These are phyloP conservation scores for Paulownia fortunei DNA, from an alignment of 257 asterid genomes.

Conservation along the genomic window DNA sequence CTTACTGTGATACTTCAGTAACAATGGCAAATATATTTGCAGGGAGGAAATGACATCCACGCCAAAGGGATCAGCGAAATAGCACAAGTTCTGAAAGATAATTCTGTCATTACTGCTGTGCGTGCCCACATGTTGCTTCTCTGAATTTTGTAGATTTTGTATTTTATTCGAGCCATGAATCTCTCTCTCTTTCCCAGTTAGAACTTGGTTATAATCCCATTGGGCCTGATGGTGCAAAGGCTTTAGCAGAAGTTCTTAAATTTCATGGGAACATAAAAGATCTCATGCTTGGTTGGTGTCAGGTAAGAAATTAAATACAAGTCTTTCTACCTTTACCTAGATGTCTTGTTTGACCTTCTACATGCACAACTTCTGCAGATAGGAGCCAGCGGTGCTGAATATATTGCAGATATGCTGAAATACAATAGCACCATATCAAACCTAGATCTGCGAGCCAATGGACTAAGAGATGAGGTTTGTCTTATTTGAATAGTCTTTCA, in stretches of 20 bases:
- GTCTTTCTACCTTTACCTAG: neutral
- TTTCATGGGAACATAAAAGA: conserved; percentile 80
- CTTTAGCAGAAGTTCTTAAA: conserved; percentile 87
- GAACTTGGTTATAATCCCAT: conserved; percentile 97
- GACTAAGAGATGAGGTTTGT: conserved; percentile 91
- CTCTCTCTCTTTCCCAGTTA: conserved; percentile 53
- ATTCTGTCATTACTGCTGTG: conserved; percentile 76
- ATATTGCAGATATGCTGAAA: conserved; percentile 88
- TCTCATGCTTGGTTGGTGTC: conserved; percentile 99
- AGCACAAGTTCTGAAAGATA: conserved; percentile 84
- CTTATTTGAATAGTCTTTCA: neutral
- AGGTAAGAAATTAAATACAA: conserved; percentile 53
- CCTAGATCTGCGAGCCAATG: conserved; percentile 91
- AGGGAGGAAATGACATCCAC: conserved; percentile 97
- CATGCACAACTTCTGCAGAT: conserved; percentile 52
- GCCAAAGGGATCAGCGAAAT: conserved; percentile 75
- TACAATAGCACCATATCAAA: conserved; percentile 79
- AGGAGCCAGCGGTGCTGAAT: conserved; percentile 82
- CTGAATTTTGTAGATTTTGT: neutral
- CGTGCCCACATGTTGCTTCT: conserved; percentile 39
- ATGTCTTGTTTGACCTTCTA: conserved; percentile 30
- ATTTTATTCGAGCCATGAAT: neutral
- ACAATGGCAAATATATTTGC: conserved; percentile 36
- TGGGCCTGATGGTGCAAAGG: conserved; percentile 94
- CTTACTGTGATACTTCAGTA: conserved; percentile 1